These are phyloP conservation scores for Pseudozyma sp. DNA, from an alignment of 1,284 basidiomycete species.

Conservation along the genomic window DNA sequence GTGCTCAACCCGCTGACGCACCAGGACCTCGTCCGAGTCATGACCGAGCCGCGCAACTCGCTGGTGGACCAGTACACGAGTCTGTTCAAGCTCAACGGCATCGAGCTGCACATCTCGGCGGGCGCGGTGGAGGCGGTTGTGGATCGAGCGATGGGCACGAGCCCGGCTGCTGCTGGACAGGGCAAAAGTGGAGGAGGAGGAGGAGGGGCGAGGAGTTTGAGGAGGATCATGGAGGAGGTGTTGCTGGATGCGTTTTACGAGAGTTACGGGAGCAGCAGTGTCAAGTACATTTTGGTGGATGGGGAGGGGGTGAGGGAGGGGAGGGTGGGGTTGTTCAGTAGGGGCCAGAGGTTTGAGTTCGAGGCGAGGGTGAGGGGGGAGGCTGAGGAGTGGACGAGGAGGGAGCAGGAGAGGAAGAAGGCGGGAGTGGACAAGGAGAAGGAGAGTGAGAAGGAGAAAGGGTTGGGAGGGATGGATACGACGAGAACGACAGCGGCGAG, in stretches of 20 bases:
- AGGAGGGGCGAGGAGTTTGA: constrained; percentile 82
- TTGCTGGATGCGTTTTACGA: constrained; percentile 53
- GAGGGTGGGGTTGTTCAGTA: constrained; percentile 29
- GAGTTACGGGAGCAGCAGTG: constrained; percentile 12
- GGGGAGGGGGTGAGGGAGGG: background rate
- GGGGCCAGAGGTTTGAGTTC: constrained; percentile 39
- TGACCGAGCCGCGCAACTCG: constrained; percentile 90
- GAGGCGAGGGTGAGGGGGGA: constrained; percentile 10
- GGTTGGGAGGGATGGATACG: background rate
- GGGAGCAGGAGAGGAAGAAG: background rate
- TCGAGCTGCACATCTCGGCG: constrained; percentile 42
- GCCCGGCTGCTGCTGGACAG: background rate
- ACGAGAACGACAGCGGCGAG: background rate
- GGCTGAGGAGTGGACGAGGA: background rate
- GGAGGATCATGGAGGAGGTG: constrained; percentile 82
- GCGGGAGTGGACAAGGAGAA: background rate
- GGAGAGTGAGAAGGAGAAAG: background rate
- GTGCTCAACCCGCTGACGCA: constrained; percentile 80
- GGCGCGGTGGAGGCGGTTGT: constrained; percentile 64
- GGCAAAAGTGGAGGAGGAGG: constrained; percentile 1
- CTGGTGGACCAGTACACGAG: constrained; percentile 88
- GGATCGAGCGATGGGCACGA: constrained; percentile 55
- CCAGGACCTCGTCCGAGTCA: constrained; percentile 84
- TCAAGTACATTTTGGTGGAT: constrained; percentile 40
- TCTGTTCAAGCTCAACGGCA: constrained; percentile 73